Evolutionary conservation across 2,329 filamentous ascomycete genomes (phyloP), one percentile per base, ranked within the genome.

Genomic region (Pseudogymnoascus sp.): DNA sequence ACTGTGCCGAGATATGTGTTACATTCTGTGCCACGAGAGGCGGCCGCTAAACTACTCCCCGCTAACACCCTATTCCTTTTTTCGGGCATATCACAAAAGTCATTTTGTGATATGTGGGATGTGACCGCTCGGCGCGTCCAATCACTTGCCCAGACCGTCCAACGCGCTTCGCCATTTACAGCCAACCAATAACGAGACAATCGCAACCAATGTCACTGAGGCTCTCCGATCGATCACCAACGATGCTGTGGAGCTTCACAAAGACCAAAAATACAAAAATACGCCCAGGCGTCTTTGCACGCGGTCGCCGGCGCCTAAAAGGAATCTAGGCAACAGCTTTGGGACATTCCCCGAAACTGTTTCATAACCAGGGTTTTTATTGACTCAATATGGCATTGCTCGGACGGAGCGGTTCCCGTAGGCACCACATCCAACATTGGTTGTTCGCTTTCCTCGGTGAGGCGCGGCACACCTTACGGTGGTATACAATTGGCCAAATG

Each of bases 311-410:
- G 60, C n/a, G 8, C 35, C 33, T 41, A 41, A 23, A 14, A 11
- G 38, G 25, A 62, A 35, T 12, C 62, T 55, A 35, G 68, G 67
- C 16, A 71, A 62, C 62, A 65, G 64, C 22, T 60, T 61, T n/a
- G 42, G 59, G 12, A 70, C 62, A 49, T 69, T 70, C 14, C 64
- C 2, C 9, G 64, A 67, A 22, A 67, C 68, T 22, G 66, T 66
- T 16, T 68, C 67, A 36, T 65, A 66, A 9, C 68, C 66, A 9
- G 62, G 67, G 23, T 63, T 45, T 58, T 69, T 66, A 19, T 7
- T 61, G 60, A 9, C 64, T 66, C 28, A 69, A 58, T 55, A 55
- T 55, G 28, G 49, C 49, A 55, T 55, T 33, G n/a, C 4, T 55
- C 49, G 28, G 49, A 12, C 49, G 25, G 25, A 25, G n/a, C 25